These are phyloP conservation scores for Nepenthes alata DNA, from an alignment of 179 eudicot genomes.

Conservation along the genomic window DNA sequence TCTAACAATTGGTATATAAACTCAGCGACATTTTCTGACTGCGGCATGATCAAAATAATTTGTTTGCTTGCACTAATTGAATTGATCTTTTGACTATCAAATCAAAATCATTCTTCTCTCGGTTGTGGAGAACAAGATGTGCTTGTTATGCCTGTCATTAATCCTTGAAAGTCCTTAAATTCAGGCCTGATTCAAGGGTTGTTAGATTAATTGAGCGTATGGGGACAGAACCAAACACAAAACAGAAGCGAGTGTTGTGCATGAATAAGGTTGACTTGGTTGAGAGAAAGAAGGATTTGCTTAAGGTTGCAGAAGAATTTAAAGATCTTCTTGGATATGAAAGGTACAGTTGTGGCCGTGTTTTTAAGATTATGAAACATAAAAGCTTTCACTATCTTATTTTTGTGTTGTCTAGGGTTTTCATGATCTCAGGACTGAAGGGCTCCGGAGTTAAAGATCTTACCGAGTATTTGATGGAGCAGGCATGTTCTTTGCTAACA, in stretches of 20 bases:
- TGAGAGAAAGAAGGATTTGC: constrained; percentile 72
- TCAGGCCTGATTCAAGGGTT: constrained; percentile 90
- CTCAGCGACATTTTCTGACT: no score
- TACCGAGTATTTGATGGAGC: constrained; percentile 55
- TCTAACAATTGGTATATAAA: no score
- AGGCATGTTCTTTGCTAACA: constrained; percentile 32
- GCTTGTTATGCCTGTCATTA: neutral
- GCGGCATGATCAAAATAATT: no score
- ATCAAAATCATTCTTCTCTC: neutral
- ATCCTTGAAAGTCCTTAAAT: neutral
- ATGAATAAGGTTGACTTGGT: constrained; percentile 96
- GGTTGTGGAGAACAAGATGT: neutral
- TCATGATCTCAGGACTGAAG: constrained; percentile 88
- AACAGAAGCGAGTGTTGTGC: constrained; percentile 79
- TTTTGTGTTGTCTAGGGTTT: constrained; percentile 32
- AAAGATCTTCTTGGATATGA: constrained; percentile 79
- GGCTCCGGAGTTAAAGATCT: constrained; percentile 92
- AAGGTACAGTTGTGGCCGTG: constrained; percentile 22
- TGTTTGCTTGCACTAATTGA: no score
- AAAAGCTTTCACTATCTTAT: neutral
- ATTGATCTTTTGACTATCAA: neutral
- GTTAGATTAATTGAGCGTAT: constrained; percentile 56
- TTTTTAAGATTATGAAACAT: neutral
- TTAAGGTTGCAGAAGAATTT: constrained; percentile 72
- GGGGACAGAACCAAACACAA: constrained; percentile 52